Conservation (phyloP, 2,329 filamentous ascomycete species). For the Fonsecaea pedrosoi region DNA sequence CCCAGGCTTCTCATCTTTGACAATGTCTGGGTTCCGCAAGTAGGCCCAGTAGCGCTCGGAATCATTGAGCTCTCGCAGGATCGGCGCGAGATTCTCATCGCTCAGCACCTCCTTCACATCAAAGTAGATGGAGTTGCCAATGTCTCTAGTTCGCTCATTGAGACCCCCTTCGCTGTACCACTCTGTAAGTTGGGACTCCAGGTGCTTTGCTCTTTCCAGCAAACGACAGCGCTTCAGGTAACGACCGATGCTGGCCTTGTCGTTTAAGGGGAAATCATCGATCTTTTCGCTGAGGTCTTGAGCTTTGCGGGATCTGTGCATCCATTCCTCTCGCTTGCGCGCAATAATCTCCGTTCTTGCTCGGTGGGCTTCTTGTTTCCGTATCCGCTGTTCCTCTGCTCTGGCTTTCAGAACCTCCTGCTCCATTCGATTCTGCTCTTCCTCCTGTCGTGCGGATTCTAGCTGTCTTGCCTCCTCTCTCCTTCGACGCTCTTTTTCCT, state of each 20-base stretch:
- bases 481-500: constrained; percentile 1
- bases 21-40: not conserved
- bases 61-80: not conserved
- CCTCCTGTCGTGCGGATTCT: not conserved
- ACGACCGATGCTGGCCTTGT: constrained; percentile 13
- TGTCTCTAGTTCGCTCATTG: constrained; percentile 1
- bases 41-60: constrained; percentile 4
- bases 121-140: constrained; percentile 4
- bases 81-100: constrained; percentile 7
- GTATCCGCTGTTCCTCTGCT: not conserved
- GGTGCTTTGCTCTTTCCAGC: constrained; percentile 8
- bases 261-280: constrained; percentile 1
- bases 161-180: constrained; percentile 4
- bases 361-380: constrained; percentile 1
- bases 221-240: not conserved
- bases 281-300: not conserved
- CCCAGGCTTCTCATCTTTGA: constrained; percentile 10
- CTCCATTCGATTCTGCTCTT: not conserved
- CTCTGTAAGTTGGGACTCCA: constrained; percentile 7
- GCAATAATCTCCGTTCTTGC: constrained; percentile 5
- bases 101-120: not conserved
- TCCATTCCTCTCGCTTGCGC: not conserved
- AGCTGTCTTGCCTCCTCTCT: not conserved
- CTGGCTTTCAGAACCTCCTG: not conserved
- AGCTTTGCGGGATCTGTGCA: not conserved